Conservation (phyloP, 257 asterid species). For the Lithospermum erythrorhizon region DNA sequence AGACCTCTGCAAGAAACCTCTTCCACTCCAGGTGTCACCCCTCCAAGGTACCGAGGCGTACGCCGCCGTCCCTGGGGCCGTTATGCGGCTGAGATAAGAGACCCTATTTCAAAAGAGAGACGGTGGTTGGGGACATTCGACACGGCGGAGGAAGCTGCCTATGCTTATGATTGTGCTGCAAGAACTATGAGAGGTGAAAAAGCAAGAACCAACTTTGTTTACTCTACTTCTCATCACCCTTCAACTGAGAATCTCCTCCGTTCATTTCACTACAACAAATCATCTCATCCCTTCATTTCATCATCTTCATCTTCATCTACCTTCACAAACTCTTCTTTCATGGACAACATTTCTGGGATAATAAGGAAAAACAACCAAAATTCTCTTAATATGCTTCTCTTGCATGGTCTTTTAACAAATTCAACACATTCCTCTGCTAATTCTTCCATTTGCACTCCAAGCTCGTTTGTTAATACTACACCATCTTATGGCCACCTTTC, state of each 20-base stretch:
- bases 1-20: slow-evolving; percentile 33
- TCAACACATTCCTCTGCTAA: slow-evolving; percentile 4
- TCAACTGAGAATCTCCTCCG: slow-evolving; percentile 22
- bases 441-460: slow-evolving; percentile 3
- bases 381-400: slow-evolving; percentile 31
- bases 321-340: slow-evolving; percentile 24
- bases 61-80: slow-evolving; percentile 99
- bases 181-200: slow-evolving; percentile 88
- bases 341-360: slow-evolving; percentile 7
- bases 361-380: slow-evolving; percentile 4
- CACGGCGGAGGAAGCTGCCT: slow-evolving; percentile 91
- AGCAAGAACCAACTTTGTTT: slow-evolving; percentile 72
- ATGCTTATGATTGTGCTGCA: slow-evolving; percentile 89
- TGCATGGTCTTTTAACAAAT: slow-evolving; percentile 28
- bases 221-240: slow-evolving; percentile 25
- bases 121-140: slow-evolving; percentile 94
- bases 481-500: slow-evolving; percentile 23
- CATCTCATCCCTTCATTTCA: slow-evolving; percentile 25
- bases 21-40: slow-evolving; percentile 12
- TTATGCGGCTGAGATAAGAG: slow-evolving; percentile 87
- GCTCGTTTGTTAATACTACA: neutral
- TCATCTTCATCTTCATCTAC: slow-evolving; percentile 9
- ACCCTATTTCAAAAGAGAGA: slow-evolving; percentile 76
- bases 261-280: slow-evolving; percentile 20
- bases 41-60: slow-evolving; percentile 71